These are phyloP conservation scores for Eragrostis curvula DNA, from an alignment of 176 grass and related monocot genomes.

Conservation along the genomic window DNA sequence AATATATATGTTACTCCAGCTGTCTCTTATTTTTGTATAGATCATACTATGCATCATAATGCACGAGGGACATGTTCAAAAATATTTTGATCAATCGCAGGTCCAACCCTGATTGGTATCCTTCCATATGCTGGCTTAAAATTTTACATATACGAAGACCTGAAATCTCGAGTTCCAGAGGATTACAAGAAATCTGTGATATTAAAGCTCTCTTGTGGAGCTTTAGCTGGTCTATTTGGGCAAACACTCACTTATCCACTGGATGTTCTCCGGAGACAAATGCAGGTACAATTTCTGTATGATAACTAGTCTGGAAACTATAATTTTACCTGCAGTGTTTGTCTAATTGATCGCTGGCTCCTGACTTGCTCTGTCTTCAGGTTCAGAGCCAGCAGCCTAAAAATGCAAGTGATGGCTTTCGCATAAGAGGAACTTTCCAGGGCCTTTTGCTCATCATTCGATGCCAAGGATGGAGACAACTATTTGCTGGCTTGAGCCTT, in stretches of 20 bases:
- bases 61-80: background rate
- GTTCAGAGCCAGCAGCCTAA: slow-evolving; percentile 70
- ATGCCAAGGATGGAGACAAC: slow-evolving; percentile 86
- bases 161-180: slow-evolving; percentile 82
- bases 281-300: slow-evolving; percentile 67
- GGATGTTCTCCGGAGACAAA: slow-evolving; percentile 97
- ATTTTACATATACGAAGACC: slow-evolving; percentile 96
- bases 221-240: slow-evolving; percentile 96
- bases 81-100: slow-evolving; percentile 40
- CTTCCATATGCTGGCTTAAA: slow-evolving; percentile 99
- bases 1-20: background rate
- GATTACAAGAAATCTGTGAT: slow-evolving; percentile 89
- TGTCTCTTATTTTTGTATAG: background rate
- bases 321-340: background rate
- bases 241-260: slow-evolving; percentile 97
- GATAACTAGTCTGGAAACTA: background rate
- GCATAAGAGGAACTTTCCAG: slow-evolving; percentile 74
- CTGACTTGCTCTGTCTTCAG: slow-evolving; percentile 41
- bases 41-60: background rate
- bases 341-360: background rate
- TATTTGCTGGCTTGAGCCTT: slow-evolving; percentile 96
- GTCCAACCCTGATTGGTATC: slow-evolving; percentile 85
- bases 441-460: slow-evolving; percentile 62
- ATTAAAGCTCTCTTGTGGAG: slow-evolving; percentile 85
- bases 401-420: slow-evolving; percentile 51